These are phyloP conservation scores for Eucalyptus regnans DNA, from an alignment of 345 rosid species.

Conservation along the genomic window DNA sequence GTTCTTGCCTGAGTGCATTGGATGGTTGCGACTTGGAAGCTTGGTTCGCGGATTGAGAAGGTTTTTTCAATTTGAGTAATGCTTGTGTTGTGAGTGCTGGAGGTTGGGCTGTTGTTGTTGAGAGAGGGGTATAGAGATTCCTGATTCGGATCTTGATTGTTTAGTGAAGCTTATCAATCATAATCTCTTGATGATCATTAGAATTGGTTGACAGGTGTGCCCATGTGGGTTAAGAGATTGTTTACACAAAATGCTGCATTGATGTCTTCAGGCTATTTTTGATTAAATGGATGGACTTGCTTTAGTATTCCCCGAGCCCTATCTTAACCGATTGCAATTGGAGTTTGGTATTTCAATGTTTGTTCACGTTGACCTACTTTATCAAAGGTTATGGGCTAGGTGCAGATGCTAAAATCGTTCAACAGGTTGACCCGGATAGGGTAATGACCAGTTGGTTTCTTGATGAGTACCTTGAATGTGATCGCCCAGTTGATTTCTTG, in stretches of 20 bases:
- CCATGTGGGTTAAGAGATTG: not conserved
- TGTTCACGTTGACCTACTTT: not conserved
- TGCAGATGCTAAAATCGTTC: not conserved
- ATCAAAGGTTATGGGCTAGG: not conserved
- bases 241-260: not conserved
- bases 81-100: not conserved
- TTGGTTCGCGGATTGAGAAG: not conserved
- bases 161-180: not conserved
- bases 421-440: not conserved
- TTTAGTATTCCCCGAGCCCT: not conserved
- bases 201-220: not conserved
- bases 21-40: not conserved
- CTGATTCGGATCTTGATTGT: not conserved
- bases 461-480: not conserved
- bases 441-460: not conserved
- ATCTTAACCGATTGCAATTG: not conserved
- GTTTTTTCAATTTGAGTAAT: not conserved
- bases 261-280: not conserved
- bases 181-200: not conserved
- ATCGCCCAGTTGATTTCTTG: not conserved
- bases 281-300: not conserved
- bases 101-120: not conserved
- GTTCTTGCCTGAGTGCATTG: not conserved
- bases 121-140: not conserved
- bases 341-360: not conserved